phyloP scores from a whole-genome alignment of 306 rosid genomes.

The Dryas octopetala region DNA sequence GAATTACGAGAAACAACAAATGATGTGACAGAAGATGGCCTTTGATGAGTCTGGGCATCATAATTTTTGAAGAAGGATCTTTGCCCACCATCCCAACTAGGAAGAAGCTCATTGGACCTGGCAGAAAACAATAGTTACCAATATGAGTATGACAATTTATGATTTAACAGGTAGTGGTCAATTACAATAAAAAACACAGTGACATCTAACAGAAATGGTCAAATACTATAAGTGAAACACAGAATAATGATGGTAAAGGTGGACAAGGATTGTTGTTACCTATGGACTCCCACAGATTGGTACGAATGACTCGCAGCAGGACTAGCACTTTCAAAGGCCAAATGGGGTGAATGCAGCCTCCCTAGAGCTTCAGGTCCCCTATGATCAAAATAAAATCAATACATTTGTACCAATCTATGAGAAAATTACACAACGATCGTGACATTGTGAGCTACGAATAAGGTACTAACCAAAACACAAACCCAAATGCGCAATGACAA shows the following conservation, averaged over 20 bases:
- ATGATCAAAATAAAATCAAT: neutral
- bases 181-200: neutral
- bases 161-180: slow-evolving; percentile 5
- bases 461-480: neutral
- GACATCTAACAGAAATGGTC: neutral
- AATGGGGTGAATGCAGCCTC: slow-evolving; percentile 11
- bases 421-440: no score
- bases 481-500: neutral
- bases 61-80: slow-evolving; percentile 25
- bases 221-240: neutral
- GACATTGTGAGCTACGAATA: no score
- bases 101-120: slow-evolving; percentile 39
- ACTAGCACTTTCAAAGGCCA: slow-evolving; percentile 13
- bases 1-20: slow-evolving; percentile 47
- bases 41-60: slow-evolving; percentile 43
- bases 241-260: neutral
- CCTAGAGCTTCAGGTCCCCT: slow-evolving; percentile 24
- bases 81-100: slow-evolving; percentile 40
- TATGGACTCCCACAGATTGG: slow-evolving; percentile 18
- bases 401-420: neutral
- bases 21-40: slow-evolving; percentile 41
- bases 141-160: slow-evolving; percentile 11
- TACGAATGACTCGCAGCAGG: slow-evolving; percentile 13
- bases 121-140: slow-evolving; percentile 29
- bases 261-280: neutral